Evolutionary conservation across 768 basidiomycete species (phyloP), one percentile per base, ranked within the genome.

Genomic region (Tylopilus felleus): DNA sequence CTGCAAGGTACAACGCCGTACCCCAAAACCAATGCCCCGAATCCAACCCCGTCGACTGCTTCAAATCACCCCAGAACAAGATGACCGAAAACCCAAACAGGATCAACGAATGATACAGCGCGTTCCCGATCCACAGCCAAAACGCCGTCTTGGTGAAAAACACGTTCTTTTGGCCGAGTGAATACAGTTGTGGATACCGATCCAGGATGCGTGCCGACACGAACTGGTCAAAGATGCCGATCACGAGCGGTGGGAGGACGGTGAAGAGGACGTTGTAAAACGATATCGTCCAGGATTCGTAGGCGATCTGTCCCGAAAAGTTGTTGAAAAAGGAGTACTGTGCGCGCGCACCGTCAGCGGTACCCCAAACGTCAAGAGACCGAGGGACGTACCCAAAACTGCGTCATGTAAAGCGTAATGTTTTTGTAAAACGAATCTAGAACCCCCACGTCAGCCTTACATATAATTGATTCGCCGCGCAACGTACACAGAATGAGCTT

Each of bases 11-110:
- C n/a, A 98, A 73, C 22, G 89, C 90, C 13, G 93, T 96, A 46
- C 97, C 97, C 96, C 96, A 99, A 62, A 95, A 91, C 97, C 97
- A 99, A 74, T 94, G 93, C 1, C 93, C 96, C 12, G 88, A 84
- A 66, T 96, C 91, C 52, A 82, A 77, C 2, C 97, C 97, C 49
- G 83, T 77, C 0, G 81, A 72, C 50, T 89, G 84, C 62, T 93
- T 89, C 58, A 97, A 73, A 66, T 95, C 94, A 41, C 92, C 92
- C 88, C 93, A 93, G 73, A 95, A 98, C 29, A 48, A 29, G 1
- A 53, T 35, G 39, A 53, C 40, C 39, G 46, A 53, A 8, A 53
- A 47, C 1, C 52, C 52, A 25, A 53, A 48, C n/a, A 53, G 22
- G 17, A 53, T 53, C 19, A 52, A 17, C 17, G 52, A 52, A 68